Base-by-base conservation (phyloP, 2,329 filamentous ascomycete genomes). In the Scedosporium dehoogii region DNA sequence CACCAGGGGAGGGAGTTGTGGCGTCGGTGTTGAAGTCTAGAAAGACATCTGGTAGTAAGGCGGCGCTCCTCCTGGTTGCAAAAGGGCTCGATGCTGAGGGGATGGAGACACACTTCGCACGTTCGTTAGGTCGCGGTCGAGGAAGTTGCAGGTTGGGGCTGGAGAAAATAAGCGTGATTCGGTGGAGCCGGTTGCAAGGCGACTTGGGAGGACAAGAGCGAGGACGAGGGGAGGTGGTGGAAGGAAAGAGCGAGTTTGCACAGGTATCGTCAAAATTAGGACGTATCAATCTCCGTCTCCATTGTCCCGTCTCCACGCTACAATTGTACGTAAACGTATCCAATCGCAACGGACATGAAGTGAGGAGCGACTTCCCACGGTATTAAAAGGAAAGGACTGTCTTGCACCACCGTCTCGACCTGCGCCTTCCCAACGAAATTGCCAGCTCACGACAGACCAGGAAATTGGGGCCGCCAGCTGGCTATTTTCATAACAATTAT, bases 1-100 rank as follows among this genome's bases (percentile, higher is more conserved):
- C n/a, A 48, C 44, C n/a, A 21, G 44, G 63, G 64, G 65, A 38
- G 55, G 55, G 59, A 27, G 33, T 55, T 61, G 56, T 53, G 62
- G 56, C 51, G 57, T 57, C 41, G 46, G n/a, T 27, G 42, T 46
- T 46, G 16, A 44, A 53, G 21, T 58, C 53, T 55, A 42, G 27
- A 55, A 63, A 56, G 41, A 63, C 48, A 62, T 23, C 10, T 53
- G 46, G 61, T 48, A 33, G 64, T 38, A 14, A 12, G 33, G 9
- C 33, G 33, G 3, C 4, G 58, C 58, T 63, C 46, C 60, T 23
- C 42, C 29, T 41, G 60, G 33, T 58, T 48, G 44, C 27, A 10
- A 55, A 55, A 41, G 27, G 44, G 44, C 18, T 48, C 44, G 44
- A 48, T 9, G 44, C 44, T 48, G 44, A 5, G 1, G 44, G 44